Evolutionary conservation across 441 rosid species (phyloP).

Genomic region (Erysimum pusillum): DNA sequence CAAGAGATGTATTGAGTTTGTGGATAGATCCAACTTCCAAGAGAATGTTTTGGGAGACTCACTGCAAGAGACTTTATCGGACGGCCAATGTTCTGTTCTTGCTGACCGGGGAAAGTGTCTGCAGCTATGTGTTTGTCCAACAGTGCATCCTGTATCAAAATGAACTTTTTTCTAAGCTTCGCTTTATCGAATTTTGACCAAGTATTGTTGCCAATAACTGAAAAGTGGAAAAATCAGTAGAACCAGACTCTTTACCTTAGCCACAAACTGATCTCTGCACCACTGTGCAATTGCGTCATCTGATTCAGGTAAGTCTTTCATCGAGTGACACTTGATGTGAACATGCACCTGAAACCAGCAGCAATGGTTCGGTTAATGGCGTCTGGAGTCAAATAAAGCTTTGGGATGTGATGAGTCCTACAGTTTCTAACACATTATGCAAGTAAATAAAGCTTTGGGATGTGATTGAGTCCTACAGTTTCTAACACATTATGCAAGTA

Average conservation of each 20-base stretch:
- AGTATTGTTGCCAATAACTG: background rate
- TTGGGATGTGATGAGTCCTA: constrained; percentile 23
- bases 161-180: background rate
- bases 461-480: constrained; percentile 9
- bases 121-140: constrained; percentile 86
- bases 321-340: constrained; percentile 73
- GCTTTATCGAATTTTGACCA: constrained; percentile 9
- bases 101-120: constrained; percentile 79
- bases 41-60: constrained; percentile 41
- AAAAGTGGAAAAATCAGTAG: background rate
- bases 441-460: constrained; percentile 15
- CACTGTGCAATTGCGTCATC: constrained; percentile 95
- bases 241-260: constrained; percentile 63
- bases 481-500: constrained; percentile 13
- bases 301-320: constrained; percentile 92
- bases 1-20: constrained; percentile 17
- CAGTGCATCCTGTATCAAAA: constrained; percentile 65
- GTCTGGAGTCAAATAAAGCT: constrained; percentile 1
- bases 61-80: constrained; percentile 86
- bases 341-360: constrained; percentile 77
- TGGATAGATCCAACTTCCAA: background rate
- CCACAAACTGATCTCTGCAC: constrained; percentile 91
- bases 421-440: constrained; percentile 2
- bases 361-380: constrained; percentile 4
- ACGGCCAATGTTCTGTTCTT: constrained; percentile 78